These are phyloP conservation scores for Neobulgaria alba DNA, from an alignment of 2,329 filamentous ascomycete species.

Conservation along the genomic window DNA sequence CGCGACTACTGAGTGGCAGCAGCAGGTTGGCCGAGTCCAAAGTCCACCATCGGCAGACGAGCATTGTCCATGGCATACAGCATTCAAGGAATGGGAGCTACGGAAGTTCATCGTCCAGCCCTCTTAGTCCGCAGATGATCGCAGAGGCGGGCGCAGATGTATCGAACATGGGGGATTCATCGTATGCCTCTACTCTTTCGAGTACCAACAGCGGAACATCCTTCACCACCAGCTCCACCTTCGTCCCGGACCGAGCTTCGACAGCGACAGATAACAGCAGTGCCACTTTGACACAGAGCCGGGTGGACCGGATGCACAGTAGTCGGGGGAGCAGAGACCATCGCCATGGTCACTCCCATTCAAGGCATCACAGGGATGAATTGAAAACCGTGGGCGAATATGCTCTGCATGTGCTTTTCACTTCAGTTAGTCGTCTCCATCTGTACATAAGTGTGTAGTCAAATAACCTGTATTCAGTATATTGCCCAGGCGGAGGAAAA, in stretches of 20 bases:
- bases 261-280: conserved; percentile 38
- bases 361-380: conserved; percentile 61
- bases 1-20: conserved; percentile 19
- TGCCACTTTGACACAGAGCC: conserved; percentile 40
- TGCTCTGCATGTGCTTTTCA: conserved; percentile 92
- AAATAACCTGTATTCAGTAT: conserved; percentile 49
- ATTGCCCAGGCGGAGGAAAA: conserved; percentile 96
- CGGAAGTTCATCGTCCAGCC: conserved; percentile 70
- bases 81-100: conserved; percentile 86
- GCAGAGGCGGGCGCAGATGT: conserved; percentile 48
- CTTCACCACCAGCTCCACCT: conserved; percentile 25
- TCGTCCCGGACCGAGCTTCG: conserved; percentile 27
- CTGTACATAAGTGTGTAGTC: conserved; percentile 1
- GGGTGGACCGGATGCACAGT: conserved; percentile 53
- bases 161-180: conserved; percentile 25
- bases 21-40: conserved; percentile 46
- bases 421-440: conserved; percentile 52
- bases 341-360: conserved; percentile 49
- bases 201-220: conserved; percentile 22
- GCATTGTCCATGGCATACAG: conserved; percentile 92
- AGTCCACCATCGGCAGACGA: conserved; percentile 81
- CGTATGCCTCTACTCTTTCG: conserved; percentile 20
- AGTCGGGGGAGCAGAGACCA: conserved; percentile 66
- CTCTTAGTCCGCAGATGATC: conserved; percentile 81
- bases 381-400: conserved; percentile 96